Conservation (phyloP, 441 rosid genomes). For the Heliophila coronopifolia region DNA sequence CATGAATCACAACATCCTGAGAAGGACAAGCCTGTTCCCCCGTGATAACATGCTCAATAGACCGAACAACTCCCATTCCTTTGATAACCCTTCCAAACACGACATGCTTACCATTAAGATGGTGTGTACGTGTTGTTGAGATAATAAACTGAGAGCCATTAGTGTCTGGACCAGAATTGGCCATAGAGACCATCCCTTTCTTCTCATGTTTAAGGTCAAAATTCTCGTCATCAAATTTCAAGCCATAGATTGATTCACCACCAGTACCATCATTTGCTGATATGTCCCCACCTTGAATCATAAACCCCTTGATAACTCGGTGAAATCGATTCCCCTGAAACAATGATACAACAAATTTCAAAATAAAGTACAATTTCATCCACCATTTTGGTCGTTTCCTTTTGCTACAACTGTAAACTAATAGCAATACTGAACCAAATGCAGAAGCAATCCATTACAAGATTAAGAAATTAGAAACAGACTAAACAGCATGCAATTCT, state of each 20-base stretch:
- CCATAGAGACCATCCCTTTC: too few relatives aligned
- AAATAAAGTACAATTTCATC: too few relatives aligned
- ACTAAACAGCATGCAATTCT: too few relatives aligned
- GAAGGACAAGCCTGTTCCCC: conserved; percentile 54
- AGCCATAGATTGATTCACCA: conserved; percentile 89
- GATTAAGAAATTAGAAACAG: background rate
- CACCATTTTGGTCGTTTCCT: background rate
- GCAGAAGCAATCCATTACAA: background rate
- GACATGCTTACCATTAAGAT: conserved; percentile 88
- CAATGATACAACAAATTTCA: too few relatives aligned
- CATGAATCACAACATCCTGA: conserved; percentile 47
- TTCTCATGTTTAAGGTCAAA: conserved; percentile 80
- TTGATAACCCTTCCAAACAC: conserved; percentile 82
- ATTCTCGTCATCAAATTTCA: conserved; percentile 77
- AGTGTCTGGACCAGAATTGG: conserved; percentile 79
- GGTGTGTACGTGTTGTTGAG: conserved; percentile 70
- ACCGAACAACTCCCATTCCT: conserved; percentile 92
- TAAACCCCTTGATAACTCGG: conserved; percentile 78
- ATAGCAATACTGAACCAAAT: conserved; percentile 12
- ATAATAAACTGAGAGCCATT: conserved; percentile 92
- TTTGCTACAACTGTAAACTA: background rate
- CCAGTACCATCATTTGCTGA: conserved; percentile 83
- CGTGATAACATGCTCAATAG: conserved; percentile 60
- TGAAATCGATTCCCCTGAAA: conserved; percentile 76
- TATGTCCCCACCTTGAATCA: conserved; percentile 93